A percentile compares a stretch with the other conserved stretches of the same genome.
phyloP scores from a whole-genome alignment of 1,139 yeast genomes.

The Candida neerlandica region DNA sequence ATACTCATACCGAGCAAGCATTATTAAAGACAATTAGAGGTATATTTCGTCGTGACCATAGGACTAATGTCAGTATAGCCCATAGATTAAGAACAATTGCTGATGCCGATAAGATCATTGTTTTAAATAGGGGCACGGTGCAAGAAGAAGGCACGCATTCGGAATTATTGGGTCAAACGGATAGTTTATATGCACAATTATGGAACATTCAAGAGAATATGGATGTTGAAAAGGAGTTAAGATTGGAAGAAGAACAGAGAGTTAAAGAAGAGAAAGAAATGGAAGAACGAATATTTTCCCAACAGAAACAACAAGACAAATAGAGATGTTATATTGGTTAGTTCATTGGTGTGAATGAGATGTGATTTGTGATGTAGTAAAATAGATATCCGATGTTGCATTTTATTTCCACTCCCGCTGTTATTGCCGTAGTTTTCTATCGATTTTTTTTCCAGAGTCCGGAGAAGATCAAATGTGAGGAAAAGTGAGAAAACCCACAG shows the following conservation, averaged over 20 bases:
- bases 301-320: not conserved
- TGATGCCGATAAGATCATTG: conserved; percentile 92
- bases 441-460: too few relatives aligned
- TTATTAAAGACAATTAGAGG: conserved; percentile 70
- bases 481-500: too few relatives aligned
- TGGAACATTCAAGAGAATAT: conserved; percentile 93
- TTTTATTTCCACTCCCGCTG: too few relatives aligned
- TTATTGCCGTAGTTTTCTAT: too few relatives aligned
- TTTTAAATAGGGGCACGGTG: conserved; percentile 74
- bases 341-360: not conserved
- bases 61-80: conserved; percentile 89
- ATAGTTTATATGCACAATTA: conserved; percentile 70
- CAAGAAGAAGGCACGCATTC: conserved; percentile 86
- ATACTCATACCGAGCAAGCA: conserved; percentile 93
- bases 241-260: conserved; percentile 23
- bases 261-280: conserved; percentile 15
- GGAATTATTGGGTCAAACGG: conserved; percentile 52
- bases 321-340: not conserved
- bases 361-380: not conserved
- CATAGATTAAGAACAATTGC: conserved; percentile 93
- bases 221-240: conserved; percentile 43
- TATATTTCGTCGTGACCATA: conserved; percentile 56
- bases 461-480: too few relatives aligned
- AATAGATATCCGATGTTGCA: not conserved
- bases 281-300: conserved; percentile 12